phyloP scores from a whole-genome alignment of 306 rosid genomes.

The Acacia melanoxylon region DNA sequence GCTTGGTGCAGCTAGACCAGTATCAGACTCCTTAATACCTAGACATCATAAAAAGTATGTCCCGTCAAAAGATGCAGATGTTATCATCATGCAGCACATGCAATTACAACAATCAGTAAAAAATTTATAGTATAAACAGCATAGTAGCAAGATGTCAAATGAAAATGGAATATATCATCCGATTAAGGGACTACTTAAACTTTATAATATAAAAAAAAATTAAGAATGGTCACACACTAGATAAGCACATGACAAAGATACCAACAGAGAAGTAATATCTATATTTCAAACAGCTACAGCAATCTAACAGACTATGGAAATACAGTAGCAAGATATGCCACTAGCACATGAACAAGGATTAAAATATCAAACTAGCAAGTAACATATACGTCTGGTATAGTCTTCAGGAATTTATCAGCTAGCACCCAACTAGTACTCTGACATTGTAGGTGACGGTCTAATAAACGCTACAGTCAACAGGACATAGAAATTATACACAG shows the following conservation, averaged over 20 bases:
- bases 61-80: slow-evolving; percentile 15
- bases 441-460: neutral
- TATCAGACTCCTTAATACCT: slow-evolving; percentile 99
- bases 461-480: neutral
- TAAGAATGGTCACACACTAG: neutral
- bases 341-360: neutral
- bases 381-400: neutral
- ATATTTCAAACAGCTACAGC: slow-evolving; percentile 1
- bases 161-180: neutral
- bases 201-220: neutral
- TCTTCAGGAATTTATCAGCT: neutral
- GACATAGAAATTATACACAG: neutral
- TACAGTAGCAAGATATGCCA: slow-evolving; percentile 3
- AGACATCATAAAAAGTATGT: slow-evolving; percentile 12
- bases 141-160: neutral
- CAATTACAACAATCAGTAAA: neutral
- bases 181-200: slow-evolving; percentile 2
- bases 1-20: slow-evolving; percentile 99
- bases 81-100: neutral
- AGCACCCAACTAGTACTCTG: neutral
- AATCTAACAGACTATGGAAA: slow-evolving; percentile 8
- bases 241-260: neutral
- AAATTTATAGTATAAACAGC: neutral
- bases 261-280: neutral
- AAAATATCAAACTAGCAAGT: neutral